Evolutionary conservation across 129 eudicot species (phyloP).

Genomic region (Helianthus annuus): HanXRQr2.0-SUNRISE NC_035444.2:59942525-59943024

Average conservation of each 20-base stretch:
- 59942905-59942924: neutral
- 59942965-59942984: constrained; percentile 87
- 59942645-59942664: neutral
- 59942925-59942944: constrained; percentile 12
- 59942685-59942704: neutral
- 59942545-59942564: neutral
- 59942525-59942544: neutral
- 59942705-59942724: too few relatives aligned
- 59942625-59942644: neutral
- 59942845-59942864: neutral
- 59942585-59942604: neutral
- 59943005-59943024: constrained; percentile 66
- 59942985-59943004: constrained; percentile 55
- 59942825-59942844: too few relatives aligned
- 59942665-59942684: neutral
- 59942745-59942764: neutral
- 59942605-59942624: neutral
- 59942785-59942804: neutral
- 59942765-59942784: neutral
- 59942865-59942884: neutral
- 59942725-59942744: neutral
- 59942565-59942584: neutral
- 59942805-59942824: neutral
- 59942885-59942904: neutral
- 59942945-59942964: constrained; percentile 83